phyloP scores from a whole-genome alignment of 169 alveolate species.

The Plasmodium vivax region DNA sequence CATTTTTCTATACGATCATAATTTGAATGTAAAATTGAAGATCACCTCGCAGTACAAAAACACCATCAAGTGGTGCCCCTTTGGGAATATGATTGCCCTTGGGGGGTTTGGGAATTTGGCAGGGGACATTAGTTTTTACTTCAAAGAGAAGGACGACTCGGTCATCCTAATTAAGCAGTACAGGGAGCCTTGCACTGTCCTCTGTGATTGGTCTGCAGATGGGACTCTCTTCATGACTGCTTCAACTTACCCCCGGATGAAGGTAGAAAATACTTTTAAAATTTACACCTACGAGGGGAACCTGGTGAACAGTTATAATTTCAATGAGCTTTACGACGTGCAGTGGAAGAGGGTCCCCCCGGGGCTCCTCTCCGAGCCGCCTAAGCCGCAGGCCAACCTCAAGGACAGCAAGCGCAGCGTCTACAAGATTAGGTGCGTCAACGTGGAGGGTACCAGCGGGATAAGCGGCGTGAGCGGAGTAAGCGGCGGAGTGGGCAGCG shows the following conservation, averaged over 20 bases:
- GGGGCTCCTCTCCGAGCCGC: constrained; percentile 11
- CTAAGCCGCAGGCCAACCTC: constrained; percentile 43
- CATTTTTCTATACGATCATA: constrained; percentile 78
- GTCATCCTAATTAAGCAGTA: constrained; percentile 71
- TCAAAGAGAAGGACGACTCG: constrained; percentile 65
- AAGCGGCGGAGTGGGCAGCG: not conserved
- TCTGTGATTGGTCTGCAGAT: constrained; percentile 86
- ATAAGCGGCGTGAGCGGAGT: no score
- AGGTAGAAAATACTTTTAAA: constrained; percentile 82
- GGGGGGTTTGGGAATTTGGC: constrained; percentile 87
- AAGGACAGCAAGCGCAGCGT: constrained; percentile 44
- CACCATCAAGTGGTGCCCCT: constrained; percentile 84
- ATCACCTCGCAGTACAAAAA: constrained; percentile 80
- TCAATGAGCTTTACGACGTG: constrained; percentile 53
- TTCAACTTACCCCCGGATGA: constrained; percentile 86
- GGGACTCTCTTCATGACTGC: constrained; percentile 83
- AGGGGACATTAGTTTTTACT: constrained; percentile 83
- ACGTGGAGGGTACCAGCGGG: not conserved
- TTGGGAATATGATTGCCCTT: constrained; percentile 83
- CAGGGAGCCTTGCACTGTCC: constrained; percentile 85
- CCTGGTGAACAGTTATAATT: constrained; percentile 45
- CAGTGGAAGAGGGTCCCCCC: constrained; percentile 37
- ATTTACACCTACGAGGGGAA: constrained; percentile 83
- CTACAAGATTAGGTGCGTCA: constrained; percentile 12
- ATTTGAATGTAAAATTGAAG: constrained; percentile 72